Base-by-base conservation (phyloP, 2,329 filamentous ascomycete species). In the Neofusicoccum kwambonambiense region DNA sequence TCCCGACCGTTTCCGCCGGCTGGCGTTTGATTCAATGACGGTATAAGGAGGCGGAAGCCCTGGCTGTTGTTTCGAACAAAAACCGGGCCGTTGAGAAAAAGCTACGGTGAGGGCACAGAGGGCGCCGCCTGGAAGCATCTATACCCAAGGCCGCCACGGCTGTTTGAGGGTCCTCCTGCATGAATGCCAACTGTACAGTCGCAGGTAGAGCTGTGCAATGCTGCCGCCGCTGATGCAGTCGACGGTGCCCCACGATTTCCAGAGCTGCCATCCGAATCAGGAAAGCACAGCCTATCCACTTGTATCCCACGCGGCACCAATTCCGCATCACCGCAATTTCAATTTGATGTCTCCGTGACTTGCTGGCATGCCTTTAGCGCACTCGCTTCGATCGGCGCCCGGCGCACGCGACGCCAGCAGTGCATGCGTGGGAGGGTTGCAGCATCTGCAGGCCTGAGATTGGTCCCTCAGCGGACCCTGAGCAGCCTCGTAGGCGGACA, bases 311-410 rank as follows among this genome's bases (percentile, higher is more conserved):
- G 56, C 56, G 56, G 56, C 41, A 47, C 41, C 22, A 19, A 47
- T 60, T 47, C 56, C 56, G 56, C 56, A 60, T 47, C 56, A 60
- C 56, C n/a, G 56, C 42, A 60, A 22, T 47, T 45, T 60, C 39
- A 22, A 60, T 39, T n/a, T 47, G 41, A 49, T 12, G 22, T 22
- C 9, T 37, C 56, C 3, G 56, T 37, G 56, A 47, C 42, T 60
- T 60, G 31, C 42, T 15, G 22, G 39, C 31, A 37, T 39, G 2
- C 5, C 41, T 47, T 31, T 49, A 37, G 56, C 41, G 42, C n/a
- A 22, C n/a, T 45, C 31, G 42, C 42, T 47, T 60, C 31, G n/a
- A 47, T 27, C n/a, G 31, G 41, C 56, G 31, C 4, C n/a, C 15
- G 54, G 13, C 13, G 54, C 27, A 58, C 54, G 54, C 15, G 41